Conservation (phyloP, 768 basidiomycete genomes). For the button mushroom (Agaricus bisporus) region DNA sequence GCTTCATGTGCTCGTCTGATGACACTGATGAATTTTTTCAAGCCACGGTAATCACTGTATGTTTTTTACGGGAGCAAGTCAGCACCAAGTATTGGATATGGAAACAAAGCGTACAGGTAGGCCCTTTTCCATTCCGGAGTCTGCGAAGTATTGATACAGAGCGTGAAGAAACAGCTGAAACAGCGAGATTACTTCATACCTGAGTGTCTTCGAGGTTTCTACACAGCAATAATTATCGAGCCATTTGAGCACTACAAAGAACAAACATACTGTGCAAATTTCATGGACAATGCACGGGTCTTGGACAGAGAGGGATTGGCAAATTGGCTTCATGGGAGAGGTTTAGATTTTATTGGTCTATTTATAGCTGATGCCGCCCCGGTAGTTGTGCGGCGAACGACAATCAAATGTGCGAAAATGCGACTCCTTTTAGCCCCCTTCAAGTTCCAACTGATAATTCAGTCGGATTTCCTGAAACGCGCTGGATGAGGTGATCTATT, state of each 20-base stretch:
- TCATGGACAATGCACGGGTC: constrained; percentile 32
- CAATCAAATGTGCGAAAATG: no score
- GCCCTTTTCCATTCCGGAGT: constrained; percentile 71
- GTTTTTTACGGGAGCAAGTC: not conserved
- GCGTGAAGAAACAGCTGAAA: not conserved
- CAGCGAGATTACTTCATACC: constrained; percentile 23
- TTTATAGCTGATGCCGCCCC: no score
- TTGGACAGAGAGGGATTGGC: not conserved
- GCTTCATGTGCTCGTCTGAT: constrained; percentile 38
- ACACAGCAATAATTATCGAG: not conserved
- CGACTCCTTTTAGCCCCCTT: no score
- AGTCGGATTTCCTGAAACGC: no score
- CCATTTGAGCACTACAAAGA: not conserved
- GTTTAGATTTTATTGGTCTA: no score
- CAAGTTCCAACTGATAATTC: no score
- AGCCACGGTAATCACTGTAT: constrained; percentile 60
- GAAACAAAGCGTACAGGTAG: constrained; percentile 40
- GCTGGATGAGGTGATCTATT: no score
- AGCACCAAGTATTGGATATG: not conserved
- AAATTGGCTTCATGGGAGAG: no score
- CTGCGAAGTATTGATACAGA: constrained; percentile 25
- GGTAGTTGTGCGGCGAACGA: no score
- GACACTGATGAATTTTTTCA: constrained; percentile 60
- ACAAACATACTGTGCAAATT: constrained; percentile 47
- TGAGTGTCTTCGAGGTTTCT: constrained; percentile 71